Percentiles rank a stretch among this genome's conserved stretches.
Evolutionary conservation across 345 rosid species (phyloP).

Genomic region (Boechera divaricarpa): DNA sequence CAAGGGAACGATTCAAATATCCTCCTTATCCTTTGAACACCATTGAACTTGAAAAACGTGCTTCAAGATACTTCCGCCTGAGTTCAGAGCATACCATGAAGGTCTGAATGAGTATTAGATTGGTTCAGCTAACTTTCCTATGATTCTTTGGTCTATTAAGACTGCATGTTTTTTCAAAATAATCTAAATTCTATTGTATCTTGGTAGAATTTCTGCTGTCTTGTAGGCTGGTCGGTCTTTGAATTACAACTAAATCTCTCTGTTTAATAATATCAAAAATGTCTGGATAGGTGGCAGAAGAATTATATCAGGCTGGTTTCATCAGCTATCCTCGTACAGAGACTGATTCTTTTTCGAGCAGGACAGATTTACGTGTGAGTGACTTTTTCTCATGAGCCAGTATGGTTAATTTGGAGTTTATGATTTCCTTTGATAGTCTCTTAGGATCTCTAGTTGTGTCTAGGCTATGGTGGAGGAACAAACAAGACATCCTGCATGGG

Average conservation of each 20-base stretch:
- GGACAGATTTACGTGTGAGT: slow-evolving; percentile 94
- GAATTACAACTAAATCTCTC: slow-evolving; percentile 1
- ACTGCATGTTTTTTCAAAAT: slow-evolving; percentile 14
- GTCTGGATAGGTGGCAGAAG: slow-evolving; percentile 89
- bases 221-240: background rate
- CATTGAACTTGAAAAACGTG: slow-evolving; percentile 94
- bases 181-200: slow-evolving; percentile 8
- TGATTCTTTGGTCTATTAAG: slow-evolving; percentile 15
- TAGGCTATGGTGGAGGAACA: slow-evolving; percentile 91
- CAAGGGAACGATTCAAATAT: slow-evolving; percentile 72
- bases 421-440: slow-evolving; percentile 30
- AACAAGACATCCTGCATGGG: slow-evolving; percentile 87
- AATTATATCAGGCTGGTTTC: slow-evolving; percentile 93
- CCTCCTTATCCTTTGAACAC: slow-evolving; percentile 97
- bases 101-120: slow-evolving; percentile 47
- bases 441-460: slow-evolving; percentile 41
- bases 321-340: slow-evolving; percentile 99
- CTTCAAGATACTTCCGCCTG: slow-evolving; percentile 91
- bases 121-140: slow-evolving; percentile 12
- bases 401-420: slow-evolving; percentile 14
- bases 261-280: slow-evolving; percentile 24
- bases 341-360: slow-evolving; percentile 82
- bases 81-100: slow-evolving; percentile 98
- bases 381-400: slow-evolving; percentile 42
- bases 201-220: slow-evolving; percentile 32